phyloP scores from a whole-genome alignment of 345 rosid genomes.

The Erodium maritimum region DNA sequence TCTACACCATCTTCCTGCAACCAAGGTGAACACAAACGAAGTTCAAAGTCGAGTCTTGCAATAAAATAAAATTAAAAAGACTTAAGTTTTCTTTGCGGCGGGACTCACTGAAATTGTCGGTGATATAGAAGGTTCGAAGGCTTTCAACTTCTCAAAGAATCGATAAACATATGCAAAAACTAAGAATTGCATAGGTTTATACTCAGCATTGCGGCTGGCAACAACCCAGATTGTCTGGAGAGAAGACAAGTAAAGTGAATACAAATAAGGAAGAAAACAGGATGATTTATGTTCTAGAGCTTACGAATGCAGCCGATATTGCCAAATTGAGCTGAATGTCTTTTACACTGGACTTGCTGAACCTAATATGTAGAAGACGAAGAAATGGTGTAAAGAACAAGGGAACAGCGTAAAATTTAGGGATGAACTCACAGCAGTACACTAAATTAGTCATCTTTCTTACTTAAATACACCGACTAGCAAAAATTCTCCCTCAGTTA shows the following conservation, averaged over 20 bases:
- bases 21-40: slow-evolving; percentile 16
- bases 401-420: background rate
- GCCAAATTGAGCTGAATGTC: slow-evolving; percentile 76
- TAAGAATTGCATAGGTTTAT: slow-evolving; percentile 90
- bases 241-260: slow-evolving; percentile 5
- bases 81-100: background rate
- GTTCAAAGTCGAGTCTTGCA: background rate
- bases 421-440: too few species aligned
- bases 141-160: slow-evolving; percentile 79
- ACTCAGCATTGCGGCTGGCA: slow-evolving; percentile 60
- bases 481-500: too few species aligned
- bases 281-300: slow-evolving; percentile 23
- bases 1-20: slow-evolving; percentile 94
- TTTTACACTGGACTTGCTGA: slow-evolving; percentile 46
- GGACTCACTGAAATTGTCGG: slow-evolving; percentile 60
- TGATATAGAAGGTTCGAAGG: slow-evolving; percentile 60
- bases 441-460: too few species aligned
- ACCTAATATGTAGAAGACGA: slow-evolving; percentile 29
- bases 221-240: slow-evolving; percentile 80
- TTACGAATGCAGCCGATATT: slow-evolving; percentile 83
- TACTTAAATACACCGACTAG: too few species aligned
- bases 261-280: background rate
- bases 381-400: background rate
- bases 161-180: slow-evolving; percentile 85
- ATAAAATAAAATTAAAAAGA: background rate